Percentiles rank a stretch among this genome's conserved stretches.
Conservation (phyloP, 2,329 filamentous ascomycete species). For the Microdochium trichocladiopsis region DNA sequence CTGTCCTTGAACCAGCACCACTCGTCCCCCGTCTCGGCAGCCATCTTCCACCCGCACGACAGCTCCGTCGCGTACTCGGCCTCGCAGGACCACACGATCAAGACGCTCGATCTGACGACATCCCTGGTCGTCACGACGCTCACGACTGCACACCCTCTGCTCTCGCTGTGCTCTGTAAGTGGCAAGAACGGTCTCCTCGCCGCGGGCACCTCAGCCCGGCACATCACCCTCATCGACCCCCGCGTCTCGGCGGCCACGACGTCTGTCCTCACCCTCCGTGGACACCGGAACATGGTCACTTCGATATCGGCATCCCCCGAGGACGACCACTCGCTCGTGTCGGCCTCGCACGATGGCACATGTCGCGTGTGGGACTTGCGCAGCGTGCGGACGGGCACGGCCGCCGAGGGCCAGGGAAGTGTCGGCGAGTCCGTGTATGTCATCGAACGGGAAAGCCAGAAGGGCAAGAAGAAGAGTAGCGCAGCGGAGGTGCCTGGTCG, state of each 20-base stretch:
- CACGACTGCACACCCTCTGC: slow-evolving; percentile 75
- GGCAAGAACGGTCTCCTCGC: slow-evolving; percentile 51
- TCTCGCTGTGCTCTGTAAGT: slow-evolving; percentile 70
- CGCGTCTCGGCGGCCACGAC: slow-evolving; percentile 69
- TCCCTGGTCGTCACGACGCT: slow-evolving; percentile 71
- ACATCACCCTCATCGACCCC: slow-evolving; percentile 91
- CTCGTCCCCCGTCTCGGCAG: slow-evolving; percentile 67
- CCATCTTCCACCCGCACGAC: slow-evolving; percentile 79
- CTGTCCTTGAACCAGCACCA: slow-evolving; percentile 68
- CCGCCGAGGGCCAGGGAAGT: slow-evolving; percentile 54
- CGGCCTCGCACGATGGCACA: slow-evolving; percentile 86
- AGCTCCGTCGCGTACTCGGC: slow-evolving; percentile 84
- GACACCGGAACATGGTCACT: slow-evolving; percentile 71
- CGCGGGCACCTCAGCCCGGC: slow-evolving; percentile 75
- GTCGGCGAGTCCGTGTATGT: slow-evolving; percentile 68
- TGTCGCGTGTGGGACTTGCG: slow-evolving; percentile 92
- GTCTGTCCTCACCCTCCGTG: slow-evolving; percentile 82
- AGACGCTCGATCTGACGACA: slow-evolving; percentile 87
- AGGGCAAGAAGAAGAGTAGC: slow-evolving; percentile 51
- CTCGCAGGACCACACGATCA: slow-evolving; percentile 84
- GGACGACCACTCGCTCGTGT: slow-evolving; percentile 77
- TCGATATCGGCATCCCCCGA: slow-evolving; percentile 44
- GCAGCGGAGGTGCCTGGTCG: slow-evolving; percentile 55
- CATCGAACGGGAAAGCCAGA: slow-evolving; percentile 67
- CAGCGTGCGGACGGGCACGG: slow-evolving; percentile 51